Evolutionary conservation across 192 early-diverging fungal genomes (phyloP), one percentile per base, ranked within the genome.

Genomic region (Entomortierella beljakovae): DNA sequence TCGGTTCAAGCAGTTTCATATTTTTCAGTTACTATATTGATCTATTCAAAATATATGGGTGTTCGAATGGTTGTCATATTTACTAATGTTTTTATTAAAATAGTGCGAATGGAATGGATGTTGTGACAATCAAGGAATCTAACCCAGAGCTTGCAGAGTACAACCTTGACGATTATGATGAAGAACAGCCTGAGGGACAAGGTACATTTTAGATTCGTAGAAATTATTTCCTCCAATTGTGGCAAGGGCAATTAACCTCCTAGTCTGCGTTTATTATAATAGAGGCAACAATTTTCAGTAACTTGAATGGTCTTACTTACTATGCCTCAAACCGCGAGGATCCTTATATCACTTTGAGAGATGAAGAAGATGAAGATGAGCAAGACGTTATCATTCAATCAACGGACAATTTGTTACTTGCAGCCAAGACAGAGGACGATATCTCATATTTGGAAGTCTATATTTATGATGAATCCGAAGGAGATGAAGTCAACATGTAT

Each of bases 361-460:
- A 92, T 56, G 86, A 82, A 18, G 91, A 93, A 31, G 88, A 90
- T 13, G 93, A 93, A 13, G 97, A 98, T 71, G 81, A 90, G 3
- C 92, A 92, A 13, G 98, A 98, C 70, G 84, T 94, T 76, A 69
- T 81, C 71, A 86, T 99, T 48, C 81, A 93, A 34, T 71, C 87
- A 0, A 87, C 92, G 0, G 97, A 99, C 76, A 96, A 94, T 74
- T 54, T 99, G 61, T 80, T 99, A 25, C 67, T 99, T 31, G 94
- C 94, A 6, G 95, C 95, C 57, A 96, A 94, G 82, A 99, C 98
- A 16, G 97, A 98, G 77, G 97, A 99, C 81, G 96, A 98, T 25
- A 90, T 99, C 33, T 96, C 95, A 57, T 95, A 97, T 82, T 80
- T 99, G 52, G 98, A 99, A 84, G 83, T 99, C 11, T 96, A 96